Evolutionary conservation across 176 grass and related monocot genomes (phyloP).

Genomic region (Thinopyrum elongatum): DNA sequence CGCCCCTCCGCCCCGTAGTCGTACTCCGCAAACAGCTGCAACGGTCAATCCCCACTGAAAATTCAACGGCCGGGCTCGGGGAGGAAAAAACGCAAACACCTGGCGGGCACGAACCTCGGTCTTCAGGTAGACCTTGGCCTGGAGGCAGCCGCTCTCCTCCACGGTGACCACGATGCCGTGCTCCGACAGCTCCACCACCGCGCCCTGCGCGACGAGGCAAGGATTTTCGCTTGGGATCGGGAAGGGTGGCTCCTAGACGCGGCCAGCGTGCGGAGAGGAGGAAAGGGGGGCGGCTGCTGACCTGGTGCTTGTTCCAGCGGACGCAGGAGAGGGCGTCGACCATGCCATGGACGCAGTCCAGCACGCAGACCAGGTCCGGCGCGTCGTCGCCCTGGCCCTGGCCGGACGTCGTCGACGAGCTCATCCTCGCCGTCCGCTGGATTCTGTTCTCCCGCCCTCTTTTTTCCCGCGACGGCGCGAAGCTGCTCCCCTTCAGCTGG

Average conservation of each 20-base stretch:
- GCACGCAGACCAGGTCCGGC: slow-evolving; percentile 67
- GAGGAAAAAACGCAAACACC: slow-evolving; percentile 33
- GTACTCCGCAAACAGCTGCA: slow-evolving; percentile 79
- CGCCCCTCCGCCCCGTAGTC: slow-evolving; percentile 64
- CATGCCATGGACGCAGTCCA: slow-evolving; percentile 85
- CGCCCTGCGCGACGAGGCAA: slow-evolving; percentile 38
- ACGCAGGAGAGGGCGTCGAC: slow-evolving; percentile 86
- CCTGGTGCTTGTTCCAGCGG: slow-evolving; percentile 94
- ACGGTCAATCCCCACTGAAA: not conserved
- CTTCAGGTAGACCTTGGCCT: slow-evolving; percentile 95
- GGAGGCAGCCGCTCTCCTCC: slow-evolving; percentile 85
- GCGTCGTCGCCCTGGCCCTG: slow-evolving; percentile 36
- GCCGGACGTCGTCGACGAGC: slow-evolving; percentile 45
- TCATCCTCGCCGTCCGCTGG: slow-evolving; percentile 42
- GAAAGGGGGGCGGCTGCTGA: not conserved
- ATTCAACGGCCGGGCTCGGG: not conserved
- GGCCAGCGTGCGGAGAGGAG: too few species aligned
- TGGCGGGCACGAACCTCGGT: slow-evolving; percentile 55
- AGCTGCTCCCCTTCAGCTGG: not conserved
- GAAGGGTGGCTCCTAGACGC: not conserved
- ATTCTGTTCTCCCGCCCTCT: not conserved
- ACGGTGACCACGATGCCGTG: slow-evolving; percentile 83
- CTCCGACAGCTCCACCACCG: slow-evolving; percentile 71
- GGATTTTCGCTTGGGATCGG: not conserved
- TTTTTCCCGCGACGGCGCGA: not conserved